Evolutionary conservation across 2,329 filamentous ascomycete genomes (phyloP).

Genomic region (Epichloe sylvatica): DNA sequence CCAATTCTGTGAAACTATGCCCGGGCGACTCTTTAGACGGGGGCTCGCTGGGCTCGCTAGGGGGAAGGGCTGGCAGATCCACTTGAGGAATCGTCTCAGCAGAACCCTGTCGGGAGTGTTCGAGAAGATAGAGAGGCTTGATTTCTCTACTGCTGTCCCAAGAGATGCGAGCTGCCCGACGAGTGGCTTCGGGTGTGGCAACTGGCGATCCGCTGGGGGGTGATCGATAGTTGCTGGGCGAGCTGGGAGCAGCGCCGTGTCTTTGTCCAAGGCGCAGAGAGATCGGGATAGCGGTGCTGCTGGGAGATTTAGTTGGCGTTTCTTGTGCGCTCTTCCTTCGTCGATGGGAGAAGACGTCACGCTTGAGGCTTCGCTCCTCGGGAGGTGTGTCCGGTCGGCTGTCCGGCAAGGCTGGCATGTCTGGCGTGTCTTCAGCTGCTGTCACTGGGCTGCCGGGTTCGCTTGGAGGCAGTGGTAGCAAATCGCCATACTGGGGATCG

Average conservation of each 20-base stretch:
- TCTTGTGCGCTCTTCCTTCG: slow-evolving; percentile 37
- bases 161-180: slow-evolving; percentile 35
- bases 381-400: slow-evolving; percentile 45
- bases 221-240: slow-evolving; percentile 24
- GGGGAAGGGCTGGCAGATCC: slow-evolving; percentile 36
- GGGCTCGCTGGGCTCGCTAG: slow-evolving; percentile 20
- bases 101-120: slow-evolving; percentile 36
- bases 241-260: slow-evolving; percentile 24
- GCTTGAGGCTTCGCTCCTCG: slow-evolving; percentile 28
- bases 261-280: slow-evolving; percentile 38
- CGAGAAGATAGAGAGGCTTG: slow-evolving; percentile 69
- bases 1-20: slow-evolving; percentile 15
- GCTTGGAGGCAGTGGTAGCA: slow-evolving; percentile 50
- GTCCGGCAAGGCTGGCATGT: slow-evolving; percentile 42
- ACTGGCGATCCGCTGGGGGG: slow-evolving; percentile 25
- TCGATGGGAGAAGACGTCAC: slow-evolving; percentile 28
- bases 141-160: slow-evolving; percentile 57
- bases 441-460: slow-evolving; percentile 35
- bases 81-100: slow-evolving; percentile 17
- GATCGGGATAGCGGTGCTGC: slow-evolving; percentile 44
- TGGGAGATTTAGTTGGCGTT: slow-evolving; percentile 35
- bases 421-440: slow-evolving; percentile 28
- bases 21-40: slow-evolving; percentile 22
- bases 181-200: slow-evolving; percentile 22
- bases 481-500: slow-evolving; percentile 51